Percentiles rank a stretch among this genome's conserved stretches.
Conservation (phyloP, 2,329 filamentous ascomycete species). For the Tolypocladium guangdongense region DNA sequence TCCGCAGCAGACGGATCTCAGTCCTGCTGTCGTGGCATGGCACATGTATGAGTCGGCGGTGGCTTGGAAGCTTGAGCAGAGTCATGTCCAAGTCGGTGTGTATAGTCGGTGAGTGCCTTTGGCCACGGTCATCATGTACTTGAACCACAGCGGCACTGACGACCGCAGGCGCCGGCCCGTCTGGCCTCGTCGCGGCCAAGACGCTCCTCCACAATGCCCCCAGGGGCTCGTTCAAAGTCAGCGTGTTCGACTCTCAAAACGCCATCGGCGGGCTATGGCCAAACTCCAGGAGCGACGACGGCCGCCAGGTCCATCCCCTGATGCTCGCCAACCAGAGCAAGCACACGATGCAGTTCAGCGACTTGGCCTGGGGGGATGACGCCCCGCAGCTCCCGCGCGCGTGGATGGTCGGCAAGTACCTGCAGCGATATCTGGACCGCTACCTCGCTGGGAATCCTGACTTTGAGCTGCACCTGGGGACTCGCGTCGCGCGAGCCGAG, state of each 20-base stretch:
- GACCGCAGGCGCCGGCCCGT: constrained; percentile 51
- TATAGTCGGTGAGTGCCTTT: constrained; percentile 23
- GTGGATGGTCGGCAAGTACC: constrained; percentile 65
- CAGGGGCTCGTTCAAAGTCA: constrained; percentile 49
- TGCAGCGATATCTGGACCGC: constrained; percentile 49
- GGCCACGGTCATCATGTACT: no score
- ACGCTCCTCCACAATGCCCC: constrained; percentile 53
- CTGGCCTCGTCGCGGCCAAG: constrained; percentile 61
- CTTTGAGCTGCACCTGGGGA: constrained; percentile 38
- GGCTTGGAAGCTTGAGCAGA: neutral
- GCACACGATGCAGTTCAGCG: constrained; percentile 63
- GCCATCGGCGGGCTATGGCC: constrained; percentile 75
- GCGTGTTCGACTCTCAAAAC: constrained; percentile 55
- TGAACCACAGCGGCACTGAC: neutral
- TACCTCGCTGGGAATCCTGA: constrained; percentile 37
- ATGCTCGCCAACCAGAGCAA: constrained; percentile 66
- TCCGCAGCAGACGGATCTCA: neutral
- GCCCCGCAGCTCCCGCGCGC: constrained; percentile 61
- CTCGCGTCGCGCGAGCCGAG: constrained; percentile 31
- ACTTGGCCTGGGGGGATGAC: constrained; percentile 56
- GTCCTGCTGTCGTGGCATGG: constrained; percentile 13
- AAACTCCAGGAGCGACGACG: constrained; percentile 32
- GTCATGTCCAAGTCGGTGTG: constrained; percentile 24
- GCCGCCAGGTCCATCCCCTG: constrained; percentile 49
- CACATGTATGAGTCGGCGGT: neutral